These are phyloP conservation scores for Fusarium kyushuense DNA, from an alignment of 2,329 filamentous ascomycete species.

Conservation along the genomic window DNA sequence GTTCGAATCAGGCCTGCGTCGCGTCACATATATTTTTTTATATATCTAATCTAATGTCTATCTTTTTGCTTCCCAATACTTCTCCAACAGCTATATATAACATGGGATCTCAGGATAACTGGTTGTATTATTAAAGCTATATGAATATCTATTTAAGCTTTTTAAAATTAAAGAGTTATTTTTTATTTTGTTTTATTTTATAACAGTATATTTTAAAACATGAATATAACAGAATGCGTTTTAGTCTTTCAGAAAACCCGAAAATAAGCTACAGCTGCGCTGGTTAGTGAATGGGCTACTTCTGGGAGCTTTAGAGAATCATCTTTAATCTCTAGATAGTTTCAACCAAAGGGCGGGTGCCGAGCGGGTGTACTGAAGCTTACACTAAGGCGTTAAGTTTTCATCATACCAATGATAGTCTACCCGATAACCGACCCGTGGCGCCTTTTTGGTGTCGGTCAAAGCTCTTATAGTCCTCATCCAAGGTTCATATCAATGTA, in stretches of 20 bases:
- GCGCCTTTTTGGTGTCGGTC: background rate
- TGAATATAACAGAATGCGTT: background rate
- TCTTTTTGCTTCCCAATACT: background rate
- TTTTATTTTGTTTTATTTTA: no score
- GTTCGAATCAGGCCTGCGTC: slow-evolving; percentile 34
- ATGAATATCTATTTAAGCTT: background rate
- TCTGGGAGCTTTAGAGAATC: background rate
- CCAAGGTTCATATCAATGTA: background rate
- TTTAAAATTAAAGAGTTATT: background rate
- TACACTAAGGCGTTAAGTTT: slow-evolving; percentile 7
- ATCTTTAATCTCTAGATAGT: background rate
- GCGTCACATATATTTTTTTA: slow-evolving; percentile 39
- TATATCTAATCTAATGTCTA: background rate
- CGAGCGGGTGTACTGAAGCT: slow-evolving; percentile 4
- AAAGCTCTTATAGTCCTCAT: background rate
- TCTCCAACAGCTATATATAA: no score
- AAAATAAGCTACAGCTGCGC: background rate
- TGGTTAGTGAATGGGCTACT: background rate
- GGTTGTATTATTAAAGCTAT: background rate
- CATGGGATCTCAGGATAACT: background rate
- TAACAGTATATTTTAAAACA: no score
- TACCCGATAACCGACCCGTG: background rate
- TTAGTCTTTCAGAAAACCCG: background rate
- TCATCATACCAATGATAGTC: background rate
- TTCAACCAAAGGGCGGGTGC: slow-evolving; percentile 5